Base-by-base conservation (phyloP, 192 early-diverging fungal species). In the Oehlia diaphana region DNA sequence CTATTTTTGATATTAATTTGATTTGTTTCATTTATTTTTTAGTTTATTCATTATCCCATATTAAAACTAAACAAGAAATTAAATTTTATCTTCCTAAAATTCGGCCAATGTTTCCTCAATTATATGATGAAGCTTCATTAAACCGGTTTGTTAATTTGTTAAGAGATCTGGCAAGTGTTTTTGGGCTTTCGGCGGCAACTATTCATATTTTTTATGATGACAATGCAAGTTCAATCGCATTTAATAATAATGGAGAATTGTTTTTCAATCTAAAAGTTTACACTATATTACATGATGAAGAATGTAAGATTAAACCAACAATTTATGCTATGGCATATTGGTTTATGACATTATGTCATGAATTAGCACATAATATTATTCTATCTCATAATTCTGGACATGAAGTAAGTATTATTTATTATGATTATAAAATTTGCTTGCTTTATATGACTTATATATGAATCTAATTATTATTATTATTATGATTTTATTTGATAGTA, bases 191-290 rank as follows among this genome's bases (percentile, higher is more conserved):
- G 4, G 65, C 79, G 0, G 74, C 81, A 21, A 84, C 88, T 0
- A 78, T 97, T 28, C 93, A 95, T 72, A 88, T 97, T 12, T 97
- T 90, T 73, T 95, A 88, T 81, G 95, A 97, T 84, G 68, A 75
- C 1, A 81, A 86, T 33, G 72, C 39, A 42, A 42, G 84, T 1
- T 88, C 92, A 2, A 91, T 96, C 79, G 95, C 95, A 3, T 96
- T 96, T 77, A 95, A 96, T 76, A 86, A 91, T 4, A 89, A 87
- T 44, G 86, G 90, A 0, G 84, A 90, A 19, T 83, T 97, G 44
- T 97, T 96, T 78, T 95, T 97, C 83, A 97, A 97, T 65, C 79
- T 92, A 63, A 79, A 94, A 21, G 96, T 87, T 83, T 97, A 91
- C 81, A 81, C 92, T 9, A 90, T 84, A 0, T 80, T 95, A 77